Evolutionary conservation across 139 green algal species (phyloP), one percentile per base, ranked within the genome.

Genomic region (Coelastrella sp.): DNA sequence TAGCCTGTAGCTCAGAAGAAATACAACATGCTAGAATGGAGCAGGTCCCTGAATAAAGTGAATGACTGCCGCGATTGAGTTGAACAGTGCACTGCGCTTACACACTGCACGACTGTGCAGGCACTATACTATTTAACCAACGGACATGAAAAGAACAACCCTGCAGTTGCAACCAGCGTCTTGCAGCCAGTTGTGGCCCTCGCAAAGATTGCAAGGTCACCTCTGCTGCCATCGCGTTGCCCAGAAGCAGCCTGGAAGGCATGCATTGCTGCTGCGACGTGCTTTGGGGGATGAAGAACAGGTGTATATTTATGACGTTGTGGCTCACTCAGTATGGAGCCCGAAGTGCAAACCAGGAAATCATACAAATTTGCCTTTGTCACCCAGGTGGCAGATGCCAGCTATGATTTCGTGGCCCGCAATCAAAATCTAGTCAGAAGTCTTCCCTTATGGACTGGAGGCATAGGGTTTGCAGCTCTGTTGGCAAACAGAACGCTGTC

Each of bases 401-500:
- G 85, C 23, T 93, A 88, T 37, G 85, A 85, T 17, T 76, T 91
- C 37, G 87, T 93, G 27, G 83, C 84, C 2, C 35, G 59, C 8
- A 91, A 92, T 71, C 85, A 89, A 25, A 66, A 43, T 23, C 23
- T 90, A 37, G 86, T 93, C 17, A 82, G 90, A 9, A 79, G 76
- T 11, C 68, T 92, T 40, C 90, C 90, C 0, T 64, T 93, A 21
- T 92, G 84, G n/a, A 78, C 85, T 27, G 90, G 90, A 9, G 88
- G 78, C 17, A 0, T 81, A 21, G 88, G 90, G 32, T 88, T 92
- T 30, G 88, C 60, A 0, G 83, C 57, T 0, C 51, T 93, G 5
- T 84, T 93, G 0, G 43, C 75, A 0, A 93, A 93, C 81, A 53
- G 90, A 0, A 27, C 81, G 2, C 48, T 92, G 2, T 90, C 88